phyloP scores from a whole-genome alignment of 352 stramenopile genomes.

The Phytophthora melonis region DNA sequence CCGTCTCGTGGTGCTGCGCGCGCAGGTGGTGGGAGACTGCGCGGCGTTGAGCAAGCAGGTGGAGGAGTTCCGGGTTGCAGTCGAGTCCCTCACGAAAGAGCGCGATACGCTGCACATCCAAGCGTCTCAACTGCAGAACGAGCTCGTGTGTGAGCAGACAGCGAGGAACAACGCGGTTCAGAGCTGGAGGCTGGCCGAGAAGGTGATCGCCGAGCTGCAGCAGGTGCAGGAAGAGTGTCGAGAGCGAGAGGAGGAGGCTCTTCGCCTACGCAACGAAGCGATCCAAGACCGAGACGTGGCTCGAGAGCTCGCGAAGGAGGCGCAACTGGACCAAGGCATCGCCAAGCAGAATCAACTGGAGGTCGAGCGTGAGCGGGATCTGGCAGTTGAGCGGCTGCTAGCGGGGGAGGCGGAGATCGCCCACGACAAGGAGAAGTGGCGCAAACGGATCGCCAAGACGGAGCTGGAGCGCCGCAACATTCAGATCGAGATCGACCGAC shows the following conservation, averaged over 20 bases:
- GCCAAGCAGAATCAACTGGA: conserved; percentile 56
- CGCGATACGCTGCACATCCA: conserved; percentile 42
- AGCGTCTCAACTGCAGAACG: conserved; percentile 36
- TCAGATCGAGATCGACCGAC: conserved; percentile 67
- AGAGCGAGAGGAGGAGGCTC: conserved; percentile 61
- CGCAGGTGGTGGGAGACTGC: conserved; percentile 27
- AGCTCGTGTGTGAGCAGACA: conserved; percentile 42
- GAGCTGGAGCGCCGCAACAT: conserved; percentile 67
- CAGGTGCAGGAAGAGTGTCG: conserved; percentile 47
- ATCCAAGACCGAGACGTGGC: conserved; percentile 57
- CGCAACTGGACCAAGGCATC: conserved; percentile 62
- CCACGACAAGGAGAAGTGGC: conserved; percentile 55
- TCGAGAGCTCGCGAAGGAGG: conserved; percentile 45
- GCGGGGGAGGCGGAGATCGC: conserved; percentile 46
- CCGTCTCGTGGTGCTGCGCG: conserved; percentile 38
- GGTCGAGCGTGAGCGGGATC: conserved; percentile 52
- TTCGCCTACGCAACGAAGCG: conserved; percentile 57
- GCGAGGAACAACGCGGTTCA: conserved; percentile 58
- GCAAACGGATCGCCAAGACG: conserved; percentile 48
- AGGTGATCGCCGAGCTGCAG: conserved; percentile 52
- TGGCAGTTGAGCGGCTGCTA: conserved; percentile 43
- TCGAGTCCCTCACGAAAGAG: conserved; percentile 22
- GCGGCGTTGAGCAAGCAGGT: conserved; percentile 25
- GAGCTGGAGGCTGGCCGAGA: conserved; percentile 58
- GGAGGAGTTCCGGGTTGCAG: conserved; percentile 22